Conservation (phyloP, 371 early-diverging fungal genomes). For the Apophysomyces elegans region DNA sequence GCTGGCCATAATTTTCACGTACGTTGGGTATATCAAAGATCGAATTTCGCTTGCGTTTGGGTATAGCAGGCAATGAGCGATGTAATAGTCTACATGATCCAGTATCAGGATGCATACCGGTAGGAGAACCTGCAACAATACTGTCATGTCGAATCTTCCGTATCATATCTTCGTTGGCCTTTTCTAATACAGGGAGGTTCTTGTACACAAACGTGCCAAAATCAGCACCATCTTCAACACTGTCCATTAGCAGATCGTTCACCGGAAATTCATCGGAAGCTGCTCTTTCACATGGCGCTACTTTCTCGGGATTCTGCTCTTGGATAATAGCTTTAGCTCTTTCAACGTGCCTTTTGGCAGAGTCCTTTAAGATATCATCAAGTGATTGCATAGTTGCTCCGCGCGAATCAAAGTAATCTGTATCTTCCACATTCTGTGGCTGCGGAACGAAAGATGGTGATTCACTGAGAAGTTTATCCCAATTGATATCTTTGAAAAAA, state of each 20-base stretch:
- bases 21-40: conserved; percentile 14
- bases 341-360: conserved; percentile 43
- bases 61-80: conserved; percentile 19
- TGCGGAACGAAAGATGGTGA: conserved; percentile 89
- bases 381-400: conserved; percentile 68
- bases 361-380: conserved; percentile 36
- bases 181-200: conserved; percentile 85
- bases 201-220: conserved; percentile 95
- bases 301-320: conserved; percentile 46
- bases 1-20: not conserved
- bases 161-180: conserved; percentile 85
- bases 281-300: conserved; percentile 14
- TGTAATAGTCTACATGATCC: conserved; percentile 8
- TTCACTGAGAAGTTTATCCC: conserved; percentile 69
- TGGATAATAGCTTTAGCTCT: conserved; percentile 46
- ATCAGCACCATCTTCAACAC: conserved; percentile 55
- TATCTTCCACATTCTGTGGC: conserved; percentile 79
- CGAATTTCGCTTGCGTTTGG: conserved; percentile 16
- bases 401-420: conserved; percentile 92
- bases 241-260: not conserved
- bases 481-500: conserved; percentile 68
- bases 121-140: conserved; percentile 29
- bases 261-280: not conserved
- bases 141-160: conserved; percentile 64
- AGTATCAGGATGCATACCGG: conserved; percentile 12